These are phyloP conservation scores for Boletus sp. DNA, from an alignment of 768 basidiomycete species.

Conservation along the genomic window DNA sequence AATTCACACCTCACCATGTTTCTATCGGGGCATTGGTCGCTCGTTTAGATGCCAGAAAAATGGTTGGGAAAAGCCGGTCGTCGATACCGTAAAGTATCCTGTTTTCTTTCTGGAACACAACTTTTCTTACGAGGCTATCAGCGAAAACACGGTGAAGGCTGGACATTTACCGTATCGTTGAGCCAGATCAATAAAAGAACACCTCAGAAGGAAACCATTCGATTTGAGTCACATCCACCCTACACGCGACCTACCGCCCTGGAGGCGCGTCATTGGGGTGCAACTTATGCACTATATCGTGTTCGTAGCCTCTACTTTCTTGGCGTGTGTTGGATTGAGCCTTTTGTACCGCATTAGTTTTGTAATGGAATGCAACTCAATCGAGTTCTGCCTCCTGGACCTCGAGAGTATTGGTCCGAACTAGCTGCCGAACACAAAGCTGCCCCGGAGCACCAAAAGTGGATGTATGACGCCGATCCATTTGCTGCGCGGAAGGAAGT, in stretches of 20 bases:
- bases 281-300: slow-evolving; percentile 83
- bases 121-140: slow-evolving; percentile 27
- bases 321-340: slow-evolving; percentile 6
- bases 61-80: slow-evolving; percentile 81
- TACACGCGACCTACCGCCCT: slow-evolving; percentile 62
- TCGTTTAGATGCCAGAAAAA: slow-evolving; percentile 74
- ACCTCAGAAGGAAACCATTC: slow-evolving; percentile 64
- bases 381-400: slow-evolving; percentile 75
- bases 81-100: slow-evolving; percentile 61
- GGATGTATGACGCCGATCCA: slow-evolving; percentile 90
- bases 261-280: slow-evolving; percentile 91
- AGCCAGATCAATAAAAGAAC: slow-evolving; percentile 67
- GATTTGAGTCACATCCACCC: slow-evolving; percentile 72
- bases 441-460: slow-evolving; percentile 66
- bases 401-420: slow-evolving; percentile 85
- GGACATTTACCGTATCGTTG: slow-evolving; percentile 69
- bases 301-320: slow-evolving; percentile 46
- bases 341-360: slow-evolving; percentile 46
- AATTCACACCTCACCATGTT: background rate
- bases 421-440: slow-evolving; percentile 68
- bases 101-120: background rate
- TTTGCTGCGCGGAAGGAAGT: slow-evolving; percentile 73
- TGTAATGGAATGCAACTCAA: slow-evolving; percentile 75
- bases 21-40: background rate
- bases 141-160: slow-evolving; percentile 49